Evolutionary conservation across 352 stramenopile genomes (phyloP), one percentile per base, ranked within the genome.

Genomic region (Pythium brachiatum): DNA sequence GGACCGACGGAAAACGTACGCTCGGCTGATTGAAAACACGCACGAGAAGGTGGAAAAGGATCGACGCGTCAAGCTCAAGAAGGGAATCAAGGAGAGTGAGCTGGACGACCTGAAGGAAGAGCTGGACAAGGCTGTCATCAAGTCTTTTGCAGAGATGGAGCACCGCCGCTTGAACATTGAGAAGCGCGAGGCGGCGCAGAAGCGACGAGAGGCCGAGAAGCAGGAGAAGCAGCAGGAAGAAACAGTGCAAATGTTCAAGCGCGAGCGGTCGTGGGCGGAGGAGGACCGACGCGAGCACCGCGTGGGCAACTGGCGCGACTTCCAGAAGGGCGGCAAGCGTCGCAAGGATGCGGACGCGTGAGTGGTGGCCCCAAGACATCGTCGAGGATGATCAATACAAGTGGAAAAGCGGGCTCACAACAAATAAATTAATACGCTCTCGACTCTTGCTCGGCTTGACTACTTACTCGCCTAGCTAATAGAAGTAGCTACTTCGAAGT

Each of bases 121-220:
- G 47, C 72, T 84, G 12, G 84, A 95, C 15, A 93, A 92, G 53
- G 79, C 79, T 0, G 80, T 95, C 43, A 68, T 95, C 52, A 85
- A 86, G 43, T 78, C 84, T n/a, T 95, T 95, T 66, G 86, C 86
- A 0, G 81, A 92, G 53, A 93, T 90, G 36, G 86, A 95, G 60
- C 86, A 93, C 55, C 78, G 86, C 1, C 79, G 84, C 4, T 44
- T 72, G 18, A 95, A 93, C 57, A 70, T 95, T 25, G 84, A 93
- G 58, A 81, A 84, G 48, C 84, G 82, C 20, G 84, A 92, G 51
- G 79, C 72, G 15, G 72, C 67, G 27, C 84, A 92, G 55, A 79
- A 85, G 25, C 74, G 78, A 20, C 82, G 86, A 26, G 84, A 93
- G 51, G 75, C 84, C 5, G 79, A 92, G 23, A 73, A 92, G 34